These are phyloP conservation scores for Gremmenia infestans DNA, from an alignment of 2,329 filamentous ascomycete species.

Conservation along the genomic window DNA sequence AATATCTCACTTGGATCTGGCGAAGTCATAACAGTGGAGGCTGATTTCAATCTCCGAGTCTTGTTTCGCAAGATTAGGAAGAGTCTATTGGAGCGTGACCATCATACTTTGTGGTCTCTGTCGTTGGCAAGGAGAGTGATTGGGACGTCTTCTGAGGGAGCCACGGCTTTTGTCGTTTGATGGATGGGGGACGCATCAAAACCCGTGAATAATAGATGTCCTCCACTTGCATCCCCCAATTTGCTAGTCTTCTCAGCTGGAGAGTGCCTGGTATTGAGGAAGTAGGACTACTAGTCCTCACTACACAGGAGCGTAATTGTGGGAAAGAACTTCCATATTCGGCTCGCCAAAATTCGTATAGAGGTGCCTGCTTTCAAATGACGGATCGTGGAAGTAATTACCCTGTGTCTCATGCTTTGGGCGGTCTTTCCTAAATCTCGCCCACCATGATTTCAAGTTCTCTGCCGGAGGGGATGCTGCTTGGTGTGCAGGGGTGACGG, in stretches of 20 bases:
- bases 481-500: slow-evolving; percentile 16
- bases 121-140: background rate
- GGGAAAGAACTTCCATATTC: background rate
- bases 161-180: background rate
- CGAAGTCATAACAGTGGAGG: background rate
- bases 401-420: slow-evolving; percentile 53
- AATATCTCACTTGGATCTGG: slow-evolving; percentile 1
- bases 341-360: background rate
- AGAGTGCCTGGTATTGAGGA: background rate
- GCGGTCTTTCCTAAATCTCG: slow-evolving; percentile 73
- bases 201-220: too few species aligned
- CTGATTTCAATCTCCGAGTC: background rate
- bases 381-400: slow-evolving; percentile 31
- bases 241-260: too few species aligned
- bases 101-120: slow-evolving; percentile 1
- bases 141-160: background rate
- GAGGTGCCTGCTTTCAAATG: background rate
- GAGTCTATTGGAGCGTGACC: background rate
- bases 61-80: background rate
- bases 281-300: background rate
- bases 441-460: slow-evolving; percentile 96
- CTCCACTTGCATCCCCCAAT: too few species aligned
- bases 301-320: background rate
- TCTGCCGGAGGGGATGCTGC: slow-evolving; percentile 72
- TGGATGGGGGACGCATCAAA: too few species aligned